Conservation (phyloP, 2,329 filamentous ascomycete species). For the Colletotrichum costaricense region DNA sequence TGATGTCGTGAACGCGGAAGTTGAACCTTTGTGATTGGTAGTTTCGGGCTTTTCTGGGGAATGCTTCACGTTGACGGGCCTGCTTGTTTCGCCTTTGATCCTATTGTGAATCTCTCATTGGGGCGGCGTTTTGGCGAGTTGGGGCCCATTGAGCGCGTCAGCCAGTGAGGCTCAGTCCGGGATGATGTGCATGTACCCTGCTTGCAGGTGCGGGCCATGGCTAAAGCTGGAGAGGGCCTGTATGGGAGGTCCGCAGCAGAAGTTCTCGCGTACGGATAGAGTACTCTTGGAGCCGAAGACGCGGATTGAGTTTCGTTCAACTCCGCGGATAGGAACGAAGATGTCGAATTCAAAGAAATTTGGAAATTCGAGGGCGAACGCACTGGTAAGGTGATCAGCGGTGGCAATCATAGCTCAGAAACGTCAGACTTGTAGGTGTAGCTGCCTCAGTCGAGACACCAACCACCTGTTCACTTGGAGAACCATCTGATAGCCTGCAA, state of each 20-base stretch:
- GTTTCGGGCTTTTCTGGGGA: background rate
- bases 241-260: background rate
- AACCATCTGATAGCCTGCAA: background rate
- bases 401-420: background rate
- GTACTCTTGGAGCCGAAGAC: background rate
- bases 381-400: background rate
- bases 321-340: background rate
- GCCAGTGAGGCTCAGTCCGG: slow-evolving; percentile 34
- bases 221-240: background rate
- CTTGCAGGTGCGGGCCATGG: slow-evolving; percentile 7
- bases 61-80: background rate
- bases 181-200: slow-evolving; percentile 34
- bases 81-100: background rate
- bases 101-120: slow-evolving; percentile 8
- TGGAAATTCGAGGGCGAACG: background rate
- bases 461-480: background rate
- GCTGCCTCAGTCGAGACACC: background rate
- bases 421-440: background rate
- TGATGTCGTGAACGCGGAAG: background rate
- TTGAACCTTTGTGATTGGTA: background rate
- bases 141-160: slow-evolving; percentile 22
- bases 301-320: background rate
- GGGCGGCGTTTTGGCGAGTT: background rate
- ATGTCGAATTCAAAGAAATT: background rate
- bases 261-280: background rate